A percentile compares a stretch with the other conserved stretches of the same genome.
Conservation (phyloP, 345 rosid species). For the Kandelia obovata region DNA sequence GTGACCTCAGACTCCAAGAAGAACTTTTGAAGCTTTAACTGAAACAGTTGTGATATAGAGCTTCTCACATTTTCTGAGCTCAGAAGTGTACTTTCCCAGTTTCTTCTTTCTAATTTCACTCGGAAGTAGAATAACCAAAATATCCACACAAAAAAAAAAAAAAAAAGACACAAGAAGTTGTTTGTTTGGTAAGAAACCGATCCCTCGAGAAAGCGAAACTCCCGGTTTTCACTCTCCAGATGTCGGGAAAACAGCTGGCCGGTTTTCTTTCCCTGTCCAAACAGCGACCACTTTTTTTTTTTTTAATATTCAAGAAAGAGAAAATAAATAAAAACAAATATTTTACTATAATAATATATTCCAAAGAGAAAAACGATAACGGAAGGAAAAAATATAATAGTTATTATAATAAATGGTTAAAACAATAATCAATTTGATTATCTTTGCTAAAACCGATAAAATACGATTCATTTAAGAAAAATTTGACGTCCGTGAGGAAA, state of each 20-base stretch:
- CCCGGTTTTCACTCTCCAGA: conserved; percentile 13
- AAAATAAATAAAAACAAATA: conserved; percentile 11
- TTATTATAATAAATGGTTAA: no score
- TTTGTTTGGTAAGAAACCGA: conserved; percentile 27
- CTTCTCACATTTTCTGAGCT: conserved; percentile 36
- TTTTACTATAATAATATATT: not conserved
- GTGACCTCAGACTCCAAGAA: conserved; percentile 36
- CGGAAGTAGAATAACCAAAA: not conserved
- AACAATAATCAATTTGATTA: no score
- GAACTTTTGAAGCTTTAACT: conserved; percentile 17
- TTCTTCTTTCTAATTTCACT: conserved; percentile 11
- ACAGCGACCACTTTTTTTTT: conserved; percentile 11
- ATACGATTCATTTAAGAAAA: conserved; percentile 51
- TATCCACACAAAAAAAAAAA: not conserved
- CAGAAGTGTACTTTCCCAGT: conserved; percentile 20
- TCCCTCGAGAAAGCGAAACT: conserved; percentile 18
- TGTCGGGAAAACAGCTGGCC: conserved; percentile 27
- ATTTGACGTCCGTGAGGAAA: conserved; percentile 59
- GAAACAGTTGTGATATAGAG: conserved; percentile 15
- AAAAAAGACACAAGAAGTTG: not conserved
- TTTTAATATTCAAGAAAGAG: not conserved
- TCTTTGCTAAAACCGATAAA: conserved; percentile 2
- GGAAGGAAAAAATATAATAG: no score
- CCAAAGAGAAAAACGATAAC: not conserved
- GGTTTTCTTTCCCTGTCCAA: conserved; percentile 27